Evolutionary conservation across 164 flowering plant genomes (phyloP).

Genomic region (Stephania cephalantha): DNA sequence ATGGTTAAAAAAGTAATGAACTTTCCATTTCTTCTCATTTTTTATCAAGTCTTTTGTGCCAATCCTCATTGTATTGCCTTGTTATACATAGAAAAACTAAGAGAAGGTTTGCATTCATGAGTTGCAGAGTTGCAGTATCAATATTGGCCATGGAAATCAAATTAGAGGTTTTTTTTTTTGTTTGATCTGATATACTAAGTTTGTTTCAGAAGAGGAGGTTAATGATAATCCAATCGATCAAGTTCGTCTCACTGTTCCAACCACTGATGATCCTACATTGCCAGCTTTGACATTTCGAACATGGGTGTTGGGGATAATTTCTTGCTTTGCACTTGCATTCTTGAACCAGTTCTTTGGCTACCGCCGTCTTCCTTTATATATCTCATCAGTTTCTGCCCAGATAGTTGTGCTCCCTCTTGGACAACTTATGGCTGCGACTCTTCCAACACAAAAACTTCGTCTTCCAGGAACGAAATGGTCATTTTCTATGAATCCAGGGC

Average conservation of each 20-base stretch:
- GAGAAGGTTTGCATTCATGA: too few relatives aligned
- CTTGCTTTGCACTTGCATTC: slow-evolving; percentile 38
- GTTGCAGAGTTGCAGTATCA: too few relatives aligned
- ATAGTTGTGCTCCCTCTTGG: slow-evolving; percentile 50
- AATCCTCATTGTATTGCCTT: neutral
- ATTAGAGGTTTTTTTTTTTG: neutral
- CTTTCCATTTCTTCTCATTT: neutral
- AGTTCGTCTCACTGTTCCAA: slow-evolving; percentile 39
- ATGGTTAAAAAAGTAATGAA: neutral
- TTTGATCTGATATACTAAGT: neutral
- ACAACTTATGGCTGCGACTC: slow-evolving; percentile 50
- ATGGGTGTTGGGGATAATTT: slow-evolving; percentile 44
- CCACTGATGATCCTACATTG: slow-evolving; percentile 41
- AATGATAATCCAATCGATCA: slow-evolving; percentile 12
- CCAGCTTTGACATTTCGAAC: slow-evolving; percentile 52
- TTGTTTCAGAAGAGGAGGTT: slow-evolving; percentile 6
- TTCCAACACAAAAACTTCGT: slow-evolving; percentile 26
- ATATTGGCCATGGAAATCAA: neutral
- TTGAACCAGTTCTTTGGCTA: slow-evolving; percentile 47
- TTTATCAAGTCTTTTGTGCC: neutral
- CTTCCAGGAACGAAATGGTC: slow-evolving; percentile 41
- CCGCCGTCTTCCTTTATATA: slow-evolving; percentile 25
- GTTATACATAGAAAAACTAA: too few relatives aligned
- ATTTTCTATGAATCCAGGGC: slow-evolving; percentile 51
- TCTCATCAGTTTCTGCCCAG: slow-evolving; percentile 40